Conservation (phyloP, 1,139 yeast species). For the Magnusiomyces tetraspermus region DNA sequence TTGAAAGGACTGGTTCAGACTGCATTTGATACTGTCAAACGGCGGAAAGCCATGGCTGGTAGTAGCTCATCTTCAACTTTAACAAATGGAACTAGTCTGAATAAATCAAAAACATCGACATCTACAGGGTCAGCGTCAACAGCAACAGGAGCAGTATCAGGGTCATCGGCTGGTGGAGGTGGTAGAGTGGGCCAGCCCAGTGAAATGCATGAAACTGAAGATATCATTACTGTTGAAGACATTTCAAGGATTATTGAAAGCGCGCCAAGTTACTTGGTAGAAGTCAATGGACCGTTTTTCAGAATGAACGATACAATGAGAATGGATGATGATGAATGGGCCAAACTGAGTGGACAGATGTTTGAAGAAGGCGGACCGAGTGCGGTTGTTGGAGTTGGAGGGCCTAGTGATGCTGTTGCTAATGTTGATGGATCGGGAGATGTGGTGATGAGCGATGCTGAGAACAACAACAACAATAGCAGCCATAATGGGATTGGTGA, state of each 20-base stretch:
- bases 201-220: conserved; percentile 17
- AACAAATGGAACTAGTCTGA: background rate
- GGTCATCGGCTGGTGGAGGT: background rate
- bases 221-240: conserved; percentile 28
- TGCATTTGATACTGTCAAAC: conserved; percentile 46
- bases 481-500: background rate
- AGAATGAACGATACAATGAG: conserved; percentile 28
- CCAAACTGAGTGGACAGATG: background rate
- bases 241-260: conserved; percentile 26
- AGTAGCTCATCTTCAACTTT: background rate
- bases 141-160: background rate
- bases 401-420: too few species aligned
- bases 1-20: conserved; percentile 65
- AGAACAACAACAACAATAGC: background rate
- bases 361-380: background rate
- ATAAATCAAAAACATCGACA: background rate
- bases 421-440: background rate
- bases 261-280: conserved; percentile 29
- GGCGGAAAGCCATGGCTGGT: conserved; percentile 9
- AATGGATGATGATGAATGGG: conserved; percentile 23
- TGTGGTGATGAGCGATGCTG: background rate
- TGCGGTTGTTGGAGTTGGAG: too few species aligned
- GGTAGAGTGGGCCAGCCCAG: conserved; percentile 9
- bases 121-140: background rate
- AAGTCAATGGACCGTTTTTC: conserved; percentile 28